Evolutionary conservation across 305 asterid species (phyloP), one percentile per base, ranked within the genome.

Genomic region (Fraxinus sp.): DNA sequence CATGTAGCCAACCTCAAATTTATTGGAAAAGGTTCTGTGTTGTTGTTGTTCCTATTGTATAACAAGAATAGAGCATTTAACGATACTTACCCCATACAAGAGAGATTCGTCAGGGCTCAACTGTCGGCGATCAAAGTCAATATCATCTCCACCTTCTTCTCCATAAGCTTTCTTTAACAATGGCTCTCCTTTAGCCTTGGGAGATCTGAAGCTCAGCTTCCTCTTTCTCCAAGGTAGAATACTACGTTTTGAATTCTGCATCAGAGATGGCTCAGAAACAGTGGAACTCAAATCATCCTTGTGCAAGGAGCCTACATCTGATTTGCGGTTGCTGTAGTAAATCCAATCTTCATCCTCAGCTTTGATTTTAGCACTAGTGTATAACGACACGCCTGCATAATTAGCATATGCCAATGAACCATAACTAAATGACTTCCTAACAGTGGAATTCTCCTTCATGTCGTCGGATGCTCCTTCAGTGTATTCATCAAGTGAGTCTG

Each of bases 71-170:
- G 83, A 77, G 57, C 28, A 74, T 62, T 62, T 13, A 77, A 62
- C 77, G 77, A 77, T 80, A 68, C 92, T 91, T 89, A 96, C 98
- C 97, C 95, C 90, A 72, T 89, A 90, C 20, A 97, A 85, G 68
- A 87, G 84, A 77, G 97, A 86, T 87, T 91, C 97, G 9, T 95
- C 98, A 10, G 97, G 92, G 77, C 96, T 95, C 82, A 97, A 97
- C 91, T 97, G 99, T 86, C 98, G 88, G n/a, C 98, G 97, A 80
- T 93, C 99, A 72, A 85, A 95, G 91, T 97, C 99, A 77, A 97
- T 97, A 80, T 97, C 99, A 85, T 97, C 99, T 13, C 99, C 99
- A 14, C 99, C 99, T 88, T 95, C 98, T 89, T 97, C 99, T 46
- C 91, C 97, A 86, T 92, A 87, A 9, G 89, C 96, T 91, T 97